Percentiles rank a stretch among this genome's conserved stretches.
Evolutionary conservation across 2,329 filamentous ascomycete species (phyloP).

Genomic region (Dactylellina leptospora): DNA sequence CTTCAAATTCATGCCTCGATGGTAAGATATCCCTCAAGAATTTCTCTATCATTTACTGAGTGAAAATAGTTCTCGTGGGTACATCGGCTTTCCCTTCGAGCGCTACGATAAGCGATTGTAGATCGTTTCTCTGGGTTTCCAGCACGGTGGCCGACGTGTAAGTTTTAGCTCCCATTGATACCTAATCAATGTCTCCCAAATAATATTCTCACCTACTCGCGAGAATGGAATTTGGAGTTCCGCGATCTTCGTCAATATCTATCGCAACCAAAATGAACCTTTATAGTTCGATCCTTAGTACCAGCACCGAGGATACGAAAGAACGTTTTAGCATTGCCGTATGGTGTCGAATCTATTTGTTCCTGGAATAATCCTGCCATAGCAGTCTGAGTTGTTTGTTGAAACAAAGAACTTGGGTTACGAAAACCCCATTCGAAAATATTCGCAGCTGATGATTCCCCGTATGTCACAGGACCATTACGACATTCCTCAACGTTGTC

Average conservation of each 20-base stretch:
- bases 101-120: conserved; percentile 18
- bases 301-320: too few species aligned
- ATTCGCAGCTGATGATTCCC: neutral
- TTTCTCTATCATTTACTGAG: neutral
- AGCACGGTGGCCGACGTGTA: conserved; percentile 9
- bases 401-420: neutral
- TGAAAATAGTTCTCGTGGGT: neutral
- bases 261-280: too few species aligned
- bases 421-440: neutral
- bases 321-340: too few species aligned
- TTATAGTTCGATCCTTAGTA: too few species aligned
- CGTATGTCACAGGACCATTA: neutral
- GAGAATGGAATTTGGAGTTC: neutral
- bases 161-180: neutral
- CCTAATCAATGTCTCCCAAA: neutral
- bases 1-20: neutral
- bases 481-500: neutral
- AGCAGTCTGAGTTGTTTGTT: neutral
- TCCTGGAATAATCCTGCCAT: too few species aligned
- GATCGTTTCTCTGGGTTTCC: conserved; percentile 24
- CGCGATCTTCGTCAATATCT: too few species aligned
- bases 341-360: too few species aligned
- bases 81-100: neutral
- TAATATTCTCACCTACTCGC: neutral
- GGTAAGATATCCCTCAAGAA: neutral